Base-by-base conservation (phyloP, 345 rosid genomes). In the Hibiscus trionum region DNA sequence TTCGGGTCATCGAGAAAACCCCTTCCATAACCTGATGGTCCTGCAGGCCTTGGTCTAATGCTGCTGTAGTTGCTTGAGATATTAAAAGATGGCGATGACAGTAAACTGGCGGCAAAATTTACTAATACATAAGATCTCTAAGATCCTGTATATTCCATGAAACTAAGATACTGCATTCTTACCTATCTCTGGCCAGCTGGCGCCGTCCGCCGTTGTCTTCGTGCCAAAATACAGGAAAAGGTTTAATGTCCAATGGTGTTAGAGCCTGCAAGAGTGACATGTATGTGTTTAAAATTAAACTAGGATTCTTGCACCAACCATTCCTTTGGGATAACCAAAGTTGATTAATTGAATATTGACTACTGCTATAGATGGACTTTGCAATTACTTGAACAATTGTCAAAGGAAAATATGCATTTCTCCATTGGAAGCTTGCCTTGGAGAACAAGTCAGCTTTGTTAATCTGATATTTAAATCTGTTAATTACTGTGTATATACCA, bases 171-270 rank as follows among this genome's bases (percentile, higher is more conserved):
- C 5, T n/a, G 15, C 53, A 53, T 65, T 67, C 80, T 77, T 62
- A 89, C 99, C 98, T 84, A 56, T 95, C 98, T 84, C 94, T 86
- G 72, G 86, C 83, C 71, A 83, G 94, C 69, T 88, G 90, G 59
- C 90, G 92, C 72, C 96, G 84, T 68, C 88, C 74, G 61, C 85
- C 57, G 69, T 85, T 89, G 72, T 95, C 98, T 79, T 93, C 99
- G 75, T 93, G 99, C 99, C 99, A 96, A 65, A 93, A 77, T 15
- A 77, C 73, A 35, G 98, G 98, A 56, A 85, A 82, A 33, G 96
- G 95, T 86, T 93, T 96, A 73, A 91, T 75, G 79, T 96, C 98
- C 64, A 69, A 61, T 57, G 87, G 76, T 68, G 88, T 88, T 77
- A 93, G 57, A 66, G 87, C 81, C 99, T 96, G 88, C 83, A 87